phyloP scores from a whole-genome alignment of 176 grass and related monocot species.

The Guadua angustifolia region DNA sequence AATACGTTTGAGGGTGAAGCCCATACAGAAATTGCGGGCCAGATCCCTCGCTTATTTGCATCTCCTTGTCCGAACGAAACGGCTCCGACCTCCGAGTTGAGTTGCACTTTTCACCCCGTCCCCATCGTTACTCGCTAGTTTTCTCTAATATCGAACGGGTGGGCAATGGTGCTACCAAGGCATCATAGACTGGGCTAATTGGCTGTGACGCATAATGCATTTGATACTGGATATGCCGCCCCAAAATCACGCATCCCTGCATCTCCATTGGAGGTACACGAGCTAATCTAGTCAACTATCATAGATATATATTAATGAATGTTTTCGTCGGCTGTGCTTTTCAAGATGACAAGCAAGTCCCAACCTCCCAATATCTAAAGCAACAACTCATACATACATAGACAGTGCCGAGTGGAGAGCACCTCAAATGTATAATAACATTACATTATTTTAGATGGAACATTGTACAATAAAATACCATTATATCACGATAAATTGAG shows the following conservation, averaged over 20 bases:
- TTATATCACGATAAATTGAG: background rate
- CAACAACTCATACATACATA: background rate
- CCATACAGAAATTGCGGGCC: too few species aligned
- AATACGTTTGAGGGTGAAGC: too few species aligned
- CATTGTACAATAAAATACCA: background rate
- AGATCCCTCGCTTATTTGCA: too few species aligned
- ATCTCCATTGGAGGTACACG: background rate
- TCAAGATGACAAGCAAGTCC: background rate
- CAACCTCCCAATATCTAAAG: background rate
- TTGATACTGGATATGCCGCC: background rate
- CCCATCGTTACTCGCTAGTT: too few species aligned
- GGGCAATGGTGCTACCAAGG: too few species aligned
- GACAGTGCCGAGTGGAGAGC: background rate
- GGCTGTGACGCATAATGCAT: background rate
- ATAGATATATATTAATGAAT: background rate
- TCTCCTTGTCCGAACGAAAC: too few species aligned
- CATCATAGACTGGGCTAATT: background rate
- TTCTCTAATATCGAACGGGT: too few species aligned
- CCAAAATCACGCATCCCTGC: background rate
- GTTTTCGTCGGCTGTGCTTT: background rate
- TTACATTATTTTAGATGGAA: background rate
- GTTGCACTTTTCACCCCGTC: too few species aligned
- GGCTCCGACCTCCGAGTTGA: too few species aligned
- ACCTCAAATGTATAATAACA: background rate
- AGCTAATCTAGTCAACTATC: background rate